Conservation (phyloP, 257 asterid species). For the Solanum pennellii region DNA sequence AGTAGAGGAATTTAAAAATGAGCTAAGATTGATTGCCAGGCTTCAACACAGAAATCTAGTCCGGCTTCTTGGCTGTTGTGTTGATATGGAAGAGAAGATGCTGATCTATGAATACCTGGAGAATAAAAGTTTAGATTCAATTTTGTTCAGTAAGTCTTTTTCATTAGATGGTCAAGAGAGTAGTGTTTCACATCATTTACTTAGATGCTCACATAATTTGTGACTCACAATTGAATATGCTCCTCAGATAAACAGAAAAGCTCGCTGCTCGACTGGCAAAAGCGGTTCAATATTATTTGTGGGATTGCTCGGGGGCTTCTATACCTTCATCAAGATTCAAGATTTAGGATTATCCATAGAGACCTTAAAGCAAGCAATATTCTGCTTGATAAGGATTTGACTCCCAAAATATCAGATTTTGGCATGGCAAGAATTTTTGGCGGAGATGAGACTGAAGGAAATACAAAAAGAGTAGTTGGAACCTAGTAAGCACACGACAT, state of each 20-base stretch:
- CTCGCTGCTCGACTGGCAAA: slow-evolving; percentile 44
- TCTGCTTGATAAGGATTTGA: slow-evolving; percentile 57
- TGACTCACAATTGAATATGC: neutral
- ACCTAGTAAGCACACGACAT: slow-evolving; percentile 43
- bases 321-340: slow-evolving; percentile 74
- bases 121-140: slow-evolving; percentile 61
- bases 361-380: slow-evolving; percentile 75
- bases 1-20: slow-evolving; percentile 62
- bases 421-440: slow-evolving; percentile 86
- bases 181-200: neutral
- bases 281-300: slow-evolving; percentile 55
- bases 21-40: slow-evolving; percentile 51
- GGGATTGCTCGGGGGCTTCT: slow-evolving; percentile 66
- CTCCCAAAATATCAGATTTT: slow-evolving; percentile 69
- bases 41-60: slow-evolving; percentile 62
- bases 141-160: slow-evolving; percentile 40
- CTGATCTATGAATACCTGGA: slow-evolving; percentile 67
- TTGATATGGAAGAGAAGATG: slow-evolving; percentile 63
- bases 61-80: slow-evolving; percentile 61
- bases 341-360: slow-evolving; percentile 64
- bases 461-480: slow-evolving; percentile 62
- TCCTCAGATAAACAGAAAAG: slow-evolving; percentile 36
- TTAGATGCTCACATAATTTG: neutral
- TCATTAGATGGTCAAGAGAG: neutral
- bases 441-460: slow-evolving; percentile 61